These are phyloP conservation scores for Metarhizium sp. DNA, from an alignment of 2,329 filamentous ascomycete species.

Conservation along the genomic window DNA sequence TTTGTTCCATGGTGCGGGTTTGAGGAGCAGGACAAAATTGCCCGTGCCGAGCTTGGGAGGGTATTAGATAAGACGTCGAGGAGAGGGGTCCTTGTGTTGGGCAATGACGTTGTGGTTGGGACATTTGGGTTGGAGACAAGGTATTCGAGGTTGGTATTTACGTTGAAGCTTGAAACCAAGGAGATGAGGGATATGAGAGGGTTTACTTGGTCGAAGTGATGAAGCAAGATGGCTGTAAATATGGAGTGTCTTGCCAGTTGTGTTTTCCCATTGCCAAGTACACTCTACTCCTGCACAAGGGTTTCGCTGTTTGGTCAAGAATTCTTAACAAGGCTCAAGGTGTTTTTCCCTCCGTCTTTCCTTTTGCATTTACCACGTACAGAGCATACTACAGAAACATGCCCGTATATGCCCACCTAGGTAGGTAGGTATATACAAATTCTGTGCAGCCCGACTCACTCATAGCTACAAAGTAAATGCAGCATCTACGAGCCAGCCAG, in stretches of 20 bases:
- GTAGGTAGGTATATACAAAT: too few species aligned
- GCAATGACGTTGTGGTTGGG: not conserved
- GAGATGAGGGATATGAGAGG: conserved; percentile 8
- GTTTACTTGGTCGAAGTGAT: conserved; percentile 4
- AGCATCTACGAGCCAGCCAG: too few species aligned
- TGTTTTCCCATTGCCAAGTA: too few species aligned
- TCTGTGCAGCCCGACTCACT: too few species aligned
- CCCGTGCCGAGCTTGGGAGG: conserved; percentile 9
- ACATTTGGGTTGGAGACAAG: not conserved
- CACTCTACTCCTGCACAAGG: too few species aligned
- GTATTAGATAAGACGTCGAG: conserved; percentile 3
- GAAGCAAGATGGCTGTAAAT: not conserved
- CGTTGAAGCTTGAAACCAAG: conserved; percentile 7
- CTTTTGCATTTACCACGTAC: too few species aligned
- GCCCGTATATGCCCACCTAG: too few species aligned
- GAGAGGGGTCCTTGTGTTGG: not conserved
- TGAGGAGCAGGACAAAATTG: conserved; percentile 11
- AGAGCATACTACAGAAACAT: too few species aligned
- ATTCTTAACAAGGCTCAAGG: too few species aligned
- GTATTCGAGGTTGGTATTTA: conserved; percentile 16
- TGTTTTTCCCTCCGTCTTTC: too few species aligned
- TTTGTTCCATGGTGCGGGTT: conserved; percentile 14
- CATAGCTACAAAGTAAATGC: too few species aligned
- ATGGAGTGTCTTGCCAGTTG: not conserved
- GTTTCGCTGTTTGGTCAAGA: too few species aligned